Evolutionary conservation across 2,329 filamentous ascomycete genomes (phyloP).

Genomic region (Coniochaeta sp.): DNA sequence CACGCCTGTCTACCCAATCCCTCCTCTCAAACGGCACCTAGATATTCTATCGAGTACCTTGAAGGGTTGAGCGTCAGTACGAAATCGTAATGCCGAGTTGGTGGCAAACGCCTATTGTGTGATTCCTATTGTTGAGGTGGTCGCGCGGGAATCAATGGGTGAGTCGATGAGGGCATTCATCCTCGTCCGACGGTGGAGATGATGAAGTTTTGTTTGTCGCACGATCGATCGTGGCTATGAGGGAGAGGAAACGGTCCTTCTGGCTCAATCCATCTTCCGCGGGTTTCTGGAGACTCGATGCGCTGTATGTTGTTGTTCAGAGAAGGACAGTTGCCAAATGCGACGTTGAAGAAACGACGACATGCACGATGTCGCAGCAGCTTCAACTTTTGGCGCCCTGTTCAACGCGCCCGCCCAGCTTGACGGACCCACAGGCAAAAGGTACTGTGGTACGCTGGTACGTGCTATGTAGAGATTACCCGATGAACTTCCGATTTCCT

Average conservation of each 20-base stretch:
- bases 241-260: neutral
- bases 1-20: neutral
- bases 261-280: neutral
- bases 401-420: neutral
- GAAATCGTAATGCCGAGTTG: neutral
- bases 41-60: neutral
- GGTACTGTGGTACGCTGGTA: neutral
- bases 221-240: neutral
- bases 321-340: neutral
- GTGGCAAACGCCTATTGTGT: neutral
- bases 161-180: neutral
- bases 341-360: neutral
- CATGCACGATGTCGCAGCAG: conserved; percentile 1
- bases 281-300: neutral
- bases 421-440: neutral
- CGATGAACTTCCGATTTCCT: neutral
- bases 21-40: neutral
- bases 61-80: neutral
- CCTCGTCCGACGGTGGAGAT: neutral
- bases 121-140: neutral
- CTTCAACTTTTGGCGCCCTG: neutral
- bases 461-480: neutral
- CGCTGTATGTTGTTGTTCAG: neutral
- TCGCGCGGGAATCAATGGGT: neutral
- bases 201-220: neutral